A percentile compares a stretch with the other conserved stretches of the same genome.
These are phyloP conservation scores for Tinospora cordifolia DNA, from an alignment of 164 flowering plant genomes.

Conservation along the genomic window DNA sequence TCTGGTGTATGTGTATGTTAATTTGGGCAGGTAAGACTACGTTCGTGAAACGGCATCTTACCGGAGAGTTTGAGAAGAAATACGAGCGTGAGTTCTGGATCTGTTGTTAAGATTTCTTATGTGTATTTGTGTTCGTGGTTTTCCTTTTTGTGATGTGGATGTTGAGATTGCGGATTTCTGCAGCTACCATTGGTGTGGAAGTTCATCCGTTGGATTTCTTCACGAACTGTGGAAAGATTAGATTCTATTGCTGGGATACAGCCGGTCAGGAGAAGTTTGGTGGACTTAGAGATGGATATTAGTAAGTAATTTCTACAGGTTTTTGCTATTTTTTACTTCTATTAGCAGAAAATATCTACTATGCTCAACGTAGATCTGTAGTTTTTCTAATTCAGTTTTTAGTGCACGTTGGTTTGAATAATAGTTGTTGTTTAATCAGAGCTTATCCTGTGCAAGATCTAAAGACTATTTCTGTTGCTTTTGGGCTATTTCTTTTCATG, in stretches of 20 bases:
- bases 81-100: slow-evolving; percentile 59
- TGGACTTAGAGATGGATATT: slow-evolving; percentile 77
- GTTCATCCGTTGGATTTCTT: slow-evolving; percentile 82
- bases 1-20: background rate
- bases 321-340: too few species aligned
- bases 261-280: slow-evolving; percentile 87
- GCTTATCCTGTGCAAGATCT: too few species aligned
- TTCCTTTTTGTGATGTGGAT: background rate
- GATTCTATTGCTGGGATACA: slow-evolving; percentile 82
- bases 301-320: slow-evolving; percentile 30
- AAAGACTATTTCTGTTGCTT: too few species aligned
- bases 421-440: too few species aligned
- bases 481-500: too few species aligned
- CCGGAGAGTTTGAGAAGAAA: slow-evolving; percentile 87
- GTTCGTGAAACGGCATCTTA: slow-evolving; percentile 74
- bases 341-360: too few species aligned
- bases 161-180: background rate
- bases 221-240: slow-evolving; percentile 66
- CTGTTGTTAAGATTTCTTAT: background rate
- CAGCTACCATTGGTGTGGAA: slow-evolving; percentile 86
- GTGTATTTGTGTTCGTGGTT: background rate
- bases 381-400: too few species aligned
- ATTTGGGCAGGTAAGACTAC: slow-evolving; percentile 56
- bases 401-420: too few species aligned
- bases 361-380: too few species aligned